phyloP scores from a whole-genome alignment of 192 early-diverging fungal genomes.

The Entomortierella beljakovae region DNA sequence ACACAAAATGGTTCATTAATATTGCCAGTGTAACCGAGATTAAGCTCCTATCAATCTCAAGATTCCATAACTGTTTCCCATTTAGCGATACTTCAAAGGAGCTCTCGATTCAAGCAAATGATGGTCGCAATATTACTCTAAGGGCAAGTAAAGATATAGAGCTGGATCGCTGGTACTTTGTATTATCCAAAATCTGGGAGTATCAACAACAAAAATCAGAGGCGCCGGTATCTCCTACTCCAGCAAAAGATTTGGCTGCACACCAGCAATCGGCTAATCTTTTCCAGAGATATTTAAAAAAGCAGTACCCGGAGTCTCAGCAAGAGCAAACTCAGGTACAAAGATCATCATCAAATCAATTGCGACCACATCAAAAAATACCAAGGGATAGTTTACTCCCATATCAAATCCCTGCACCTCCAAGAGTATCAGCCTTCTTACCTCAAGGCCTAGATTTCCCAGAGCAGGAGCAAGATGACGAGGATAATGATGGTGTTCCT shows the following conservation, averaged over 20 bases:
- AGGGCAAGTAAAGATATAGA: slow-evolving; percentile 37
- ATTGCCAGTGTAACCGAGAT: slow-evolving; percentile 16
- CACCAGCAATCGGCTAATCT: slow-evolving; percentile 42
- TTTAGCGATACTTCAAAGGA: not conserved
- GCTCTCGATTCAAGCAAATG: slow-evolving; percentile 23
- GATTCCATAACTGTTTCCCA: slow-evolving; percentile 14
- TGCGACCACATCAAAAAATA: slow-evolving; percentile 9
- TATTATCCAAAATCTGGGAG: slow-evolving; percentile 31
- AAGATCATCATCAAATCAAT: not conserved
- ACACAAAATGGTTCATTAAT: slow-evolving; percentile 45
- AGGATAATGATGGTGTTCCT: slow-evolving; percentile 17
- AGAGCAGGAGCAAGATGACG: slow-evolving; percentile 21
- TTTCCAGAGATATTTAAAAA: slow-evolving; percentile 34
- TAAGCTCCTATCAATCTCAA: slow-evolving; percentile 10
- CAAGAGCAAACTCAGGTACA: slow-evolving; percentile 9
- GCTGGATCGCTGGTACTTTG: slow-evolving; percentile 45
- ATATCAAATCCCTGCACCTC: slow-evolving; percentile 26
- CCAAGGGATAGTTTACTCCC: slow-evolving; percentile 15
- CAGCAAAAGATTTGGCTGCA: slow-evolving; percentile 22
- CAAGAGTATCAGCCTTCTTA: slow-evolving; percentile 27
- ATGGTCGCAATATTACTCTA: slow-evolving; percentile 21
- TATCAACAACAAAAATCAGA: slow-evolving; percentile 4
- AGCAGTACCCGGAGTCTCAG: slow-evolving; percentile 18
- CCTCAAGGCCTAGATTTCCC: slow-evolving; percentile 33
- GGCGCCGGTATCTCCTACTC: not conserved